phyloP scores from a whole-genome alignment of 2,329 filamentous ascomycete genomes.

The Calonectria pseudoreteaudii region DNA sequence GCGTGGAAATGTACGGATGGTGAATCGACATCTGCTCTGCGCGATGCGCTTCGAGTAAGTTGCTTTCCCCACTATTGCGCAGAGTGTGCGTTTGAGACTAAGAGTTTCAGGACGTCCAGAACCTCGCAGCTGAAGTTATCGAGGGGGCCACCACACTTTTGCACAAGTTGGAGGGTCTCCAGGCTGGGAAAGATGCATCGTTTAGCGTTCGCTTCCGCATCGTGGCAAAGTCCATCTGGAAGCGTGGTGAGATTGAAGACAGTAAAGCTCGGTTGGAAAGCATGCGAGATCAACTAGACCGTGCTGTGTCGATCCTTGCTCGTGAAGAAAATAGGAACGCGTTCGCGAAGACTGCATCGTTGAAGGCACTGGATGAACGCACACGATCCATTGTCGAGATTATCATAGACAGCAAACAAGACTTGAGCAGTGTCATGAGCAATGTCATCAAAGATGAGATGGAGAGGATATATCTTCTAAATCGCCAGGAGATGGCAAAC shows the following conservation, averaged over 20 bases:
- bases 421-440: not conserved
- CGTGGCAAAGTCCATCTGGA: not conserved
- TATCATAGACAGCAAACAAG: not conserved
- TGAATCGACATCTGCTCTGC: not conserved
- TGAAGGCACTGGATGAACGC: not conserved
- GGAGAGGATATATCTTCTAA: not conserved
- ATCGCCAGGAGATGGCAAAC: not conserved
- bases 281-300: not conserved
- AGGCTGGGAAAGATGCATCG: not conserved
- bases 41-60: not conserved
- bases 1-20: not conserved
- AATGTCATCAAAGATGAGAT: not conserved
- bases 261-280: not conserved
- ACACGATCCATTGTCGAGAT: not conserved
- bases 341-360: not conserved
- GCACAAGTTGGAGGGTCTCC: not conserved
- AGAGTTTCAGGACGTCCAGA: not conserved
- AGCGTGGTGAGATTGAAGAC: not conserved
- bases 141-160: not conserved
- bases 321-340: not conserved
- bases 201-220: not conserved
- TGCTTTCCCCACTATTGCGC: accelerated
- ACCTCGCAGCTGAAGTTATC: not conserved
- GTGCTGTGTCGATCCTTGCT: not conserved
- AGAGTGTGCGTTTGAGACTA: not conserved